Conservation (phyloP, 768 basidiomycete species). For the Phylloporus sp. region DNA sequence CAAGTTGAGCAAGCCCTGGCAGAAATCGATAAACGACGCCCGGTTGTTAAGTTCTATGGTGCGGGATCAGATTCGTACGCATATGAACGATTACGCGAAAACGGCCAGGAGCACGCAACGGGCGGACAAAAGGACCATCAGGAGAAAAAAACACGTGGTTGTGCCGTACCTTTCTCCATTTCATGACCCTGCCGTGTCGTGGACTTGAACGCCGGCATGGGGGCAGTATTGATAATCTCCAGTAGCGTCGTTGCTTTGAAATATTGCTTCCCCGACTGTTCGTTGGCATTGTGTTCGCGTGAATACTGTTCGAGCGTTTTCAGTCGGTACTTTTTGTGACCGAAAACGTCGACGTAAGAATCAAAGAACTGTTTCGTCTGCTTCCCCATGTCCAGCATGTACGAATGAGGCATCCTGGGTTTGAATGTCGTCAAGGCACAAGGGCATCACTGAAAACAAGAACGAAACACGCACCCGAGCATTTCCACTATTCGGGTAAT, state of each 20-base stretch:
- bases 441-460: not conserved
- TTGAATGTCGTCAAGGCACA: not conserved
- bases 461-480: conserved; percentile 80
- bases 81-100: conserved; percentile 8
- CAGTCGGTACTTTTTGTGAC: conserved; percentile 80
- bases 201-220: conserved; percentile 84
- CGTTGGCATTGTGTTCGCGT: conserved; percentile 89
- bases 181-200: conserved; percentile 69
- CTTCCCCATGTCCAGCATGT: conserved; percentile 96
- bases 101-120: not conserved
- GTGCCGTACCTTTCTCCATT: conserved; percentile 76
- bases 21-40: conserved; percentile 96
- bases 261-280: conserved; percentile 98
- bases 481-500: conserved; percentile 95
- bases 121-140: not conserved
- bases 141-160: not conserved
- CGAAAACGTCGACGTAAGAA: conserved; percentile 63
- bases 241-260: conserved; percentile 92
- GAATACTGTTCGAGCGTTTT: conserved; percentile 96
- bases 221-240: conserved; percentile 94
- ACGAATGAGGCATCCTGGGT: conserved; percentile 77
- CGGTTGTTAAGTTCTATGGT: conserved; percentile 85
- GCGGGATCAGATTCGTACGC: conserved; percentile 15
- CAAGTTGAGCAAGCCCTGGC: conserved; percentile 87
- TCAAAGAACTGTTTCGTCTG: conserved; percentile 95